A percentile compares a stretch with the other conserved stretches of the same genome.
Conservation (phyloP, 2,329 filamentous ascomycete species). For the Verticillium nonalfalfae region DNA sequence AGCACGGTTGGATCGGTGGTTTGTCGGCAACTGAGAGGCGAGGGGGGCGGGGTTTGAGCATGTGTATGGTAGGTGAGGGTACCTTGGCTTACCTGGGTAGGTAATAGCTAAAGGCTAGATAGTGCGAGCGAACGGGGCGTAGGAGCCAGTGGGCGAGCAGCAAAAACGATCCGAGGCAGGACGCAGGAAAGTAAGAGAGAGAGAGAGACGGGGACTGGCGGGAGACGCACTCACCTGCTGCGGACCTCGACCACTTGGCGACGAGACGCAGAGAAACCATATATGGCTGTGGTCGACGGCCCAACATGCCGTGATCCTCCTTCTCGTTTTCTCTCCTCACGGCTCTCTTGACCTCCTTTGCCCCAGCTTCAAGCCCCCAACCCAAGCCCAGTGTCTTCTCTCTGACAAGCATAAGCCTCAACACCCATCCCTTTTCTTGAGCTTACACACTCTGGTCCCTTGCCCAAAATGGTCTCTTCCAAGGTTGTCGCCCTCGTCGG, state of each 20-base stretch:
- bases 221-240: not conserved
- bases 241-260: not conserved
- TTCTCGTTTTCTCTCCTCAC: not conserved
- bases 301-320: not conserved
- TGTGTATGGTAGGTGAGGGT: not conserved
- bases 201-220: not conserved
- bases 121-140: too few species aligned
- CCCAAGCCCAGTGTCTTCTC: not conserved
- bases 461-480: constrained; percentile 10
- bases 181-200: not conserved
- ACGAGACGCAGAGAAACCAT: constrained; percentile 1
- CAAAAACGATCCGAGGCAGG: not conserved
- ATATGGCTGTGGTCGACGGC: not conserved
- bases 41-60: not conserved
- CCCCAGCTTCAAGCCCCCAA: not conserved
- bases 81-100: too few species aligned
- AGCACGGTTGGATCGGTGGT: not conserved
- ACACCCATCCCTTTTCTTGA: not conserved
- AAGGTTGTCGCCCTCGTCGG: constrained; percentile 9
- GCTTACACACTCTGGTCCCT: not conserved
- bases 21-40: not conserved
- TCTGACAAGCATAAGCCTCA: not conserved
- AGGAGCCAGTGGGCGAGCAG: not conserved
- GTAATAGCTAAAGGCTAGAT: too few species aligned
- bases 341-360: constrained; percentile 1